phyloP scores from a whole-genome alignment of 1,139 yeast species.

The Candida gigantensis region DNA sequence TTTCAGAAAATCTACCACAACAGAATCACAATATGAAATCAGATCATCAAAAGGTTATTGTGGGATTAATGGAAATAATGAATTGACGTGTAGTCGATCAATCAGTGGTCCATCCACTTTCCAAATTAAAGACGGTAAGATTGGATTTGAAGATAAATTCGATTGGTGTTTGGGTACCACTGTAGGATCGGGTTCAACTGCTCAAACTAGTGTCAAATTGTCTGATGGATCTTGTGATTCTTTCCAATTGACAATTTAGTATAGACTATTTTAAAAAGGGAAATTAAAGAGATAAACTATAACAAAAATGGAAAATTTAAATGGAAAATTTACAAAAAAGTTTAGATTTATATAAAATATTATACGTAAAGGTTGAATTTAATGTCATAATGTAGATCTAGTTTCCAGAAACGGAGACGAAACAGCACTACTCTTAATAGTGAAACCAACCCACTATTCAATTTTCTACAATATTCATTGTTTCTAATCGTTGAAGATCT shows the following conservation, averaged over 20 bases:
- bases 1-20: constrained; percentile 40
- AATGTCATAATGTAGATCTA: too few species aligned
- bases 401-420: too few species aligned
- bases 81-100: constrained; percentile 34
- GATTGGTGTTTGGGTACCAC: constrained; percentile 52
- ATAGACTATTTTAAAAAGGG: too few species aligned
- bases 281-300: too few species aligned
- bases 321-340: too few species aligned
- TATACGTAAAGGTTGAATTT: too few species aligned
- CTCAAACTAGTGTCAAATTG: constrained; percentile 55
- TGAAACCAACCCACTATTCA: too few species aligned
- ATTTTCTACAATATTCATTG: too few species aligned
- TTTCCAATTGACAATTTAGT: constrained; percentile 34
- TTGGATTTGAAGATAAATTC: constrained; percentile 65
- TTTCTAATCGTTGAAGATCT: constrained; percentile 15
- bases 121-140: constrained; percentile 40
- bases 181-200: constrained; percentile 39
- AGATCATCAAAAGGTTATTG: constrained; percentile 75
- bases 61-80: constrained; percentile 42
- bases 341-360: too few species aligned
- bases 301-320: too few species aligned
- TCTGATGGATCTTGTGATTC: constrained; percentile 42
- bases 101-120: constrained; percentile 51
- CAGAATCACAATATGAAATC: constrained; percentile 66
- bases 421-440: too few species aligned